A percentile compares a stretch with the other conserved stretches of the same genome.
These are phyloP conservation scores for Calophaca sinica DNA, from an alignment of 306 rosid genomes.

Conservation along the genomic window DNA sequence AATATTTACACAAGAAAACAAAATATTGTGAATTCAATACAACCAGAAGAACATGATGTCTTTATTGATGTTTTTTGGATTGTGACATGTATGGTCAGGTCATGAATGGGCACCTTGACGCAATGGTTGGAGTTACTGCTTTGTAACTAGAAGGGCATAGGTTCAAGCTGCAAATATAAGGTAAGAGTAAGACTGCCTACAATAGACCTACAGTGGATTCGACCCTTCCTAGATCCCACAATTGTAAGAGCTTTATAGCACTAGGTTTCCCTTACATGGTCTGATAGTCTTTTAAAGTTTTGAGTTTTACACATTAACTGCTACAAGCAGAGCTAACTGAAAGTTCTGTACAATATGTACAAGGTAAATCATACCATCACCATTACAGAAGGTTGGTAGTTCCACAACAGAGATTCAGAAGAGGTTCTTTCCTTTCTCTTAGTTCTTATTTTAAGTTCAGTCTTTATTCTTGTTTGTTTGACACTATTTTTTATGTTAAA, in stretches of 20 bases:
- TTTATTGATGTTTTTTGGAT: conserved; percentile 1
- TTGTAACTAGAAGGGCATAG: background rate
- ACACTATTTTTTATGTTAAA: background rate
- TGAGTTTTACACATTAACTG: conserved; percentile 13
- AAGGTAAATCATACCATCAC: conserved; percentile 30
- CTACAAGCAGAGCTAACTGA: background rate
- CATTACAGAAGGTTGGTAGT: conserved; percentile 11
- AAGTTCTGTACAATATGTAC: conserved; percentile 33
- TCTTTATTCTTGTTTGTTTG: conserved; percentile 1
- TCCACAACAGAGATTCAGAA: conserved; percentile 2
- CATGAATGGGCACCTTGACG: background rate
- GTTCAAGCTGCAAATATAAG: no score
- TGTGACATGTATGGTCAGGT: background rate
- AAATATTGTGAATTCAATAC: conserved; percentile 15
- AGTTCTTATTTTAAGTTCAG: background rate
- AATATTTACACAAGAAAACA: background rate
- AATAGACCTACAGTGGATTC: no score
- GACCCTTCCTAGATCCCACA: no score
- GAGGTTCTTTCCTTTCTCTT: conserved; percentile 20
- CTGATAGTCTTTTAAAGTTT: background rate
- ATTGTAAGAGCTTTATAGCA: background rate
- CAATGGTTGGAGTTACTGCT: background rate
- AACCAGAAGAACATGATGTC: conserved; percentile 24
- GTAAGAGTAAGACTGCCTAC: background rate
- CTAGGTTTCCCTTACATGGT: background rate